Evolutionary conservation across 78 protist species (phyloP).

Genomic region (Tieghemostelium lacteum): DNA sequence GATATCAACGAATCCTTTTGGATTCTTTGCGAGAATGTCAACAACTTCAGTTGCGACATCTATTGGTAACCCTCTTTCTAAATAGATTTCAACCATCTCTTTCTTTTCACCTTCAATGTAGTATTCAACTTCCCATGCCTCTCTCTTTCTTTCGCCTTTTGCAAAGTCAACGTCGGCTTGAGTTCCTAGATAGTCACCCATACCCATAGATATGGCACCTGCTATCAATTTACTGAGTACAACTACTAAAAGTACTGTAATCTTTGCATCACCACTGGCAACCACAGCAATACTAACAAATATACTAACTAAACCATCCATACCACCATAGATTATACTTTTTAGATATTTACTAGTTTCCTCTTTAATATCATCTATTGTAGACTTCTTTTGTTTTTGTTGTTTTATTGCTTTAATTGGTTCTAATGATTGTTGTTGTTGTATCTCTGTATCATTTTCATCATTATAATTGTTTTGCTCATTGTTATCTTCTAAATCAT

Average conservation of each 20-base stretch:
- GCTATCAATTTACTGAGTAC: constrained; percentile 74
- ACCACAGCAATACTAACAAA: constrained; percentile 78
- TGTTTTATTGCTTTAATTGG: too few relatives aligned
- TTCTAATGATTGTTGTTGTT: too few relatives aligned
- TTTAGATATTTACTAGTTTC: constrained; percentile 71
- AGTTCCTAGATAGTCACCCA: constrained; percentile 83
- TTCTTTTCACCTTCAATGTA: constrained; percentile 77
- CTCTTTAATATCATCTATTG: background rate
- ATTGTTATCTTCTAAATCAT: too few relatives aligned
- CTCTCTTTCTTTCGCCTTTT: constrained; percentile 59
- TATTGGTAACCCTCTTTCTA: constrained; percentile 43
- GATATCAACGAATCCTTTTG: constrained; percentile 74
- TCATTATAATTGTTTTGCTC: too few relatives aligned
- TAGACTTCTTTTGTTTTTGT: too few relatives aligned
- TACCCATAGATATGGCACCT: constrained; percentile 86
- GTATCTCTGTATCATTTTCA: too few relatives aligned
- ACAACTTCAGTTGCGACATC: constrained; percentile 63
- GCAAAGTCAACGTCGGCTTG: constrained; percentile 79
- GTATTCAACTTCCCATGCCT: constrained; percentile 80
- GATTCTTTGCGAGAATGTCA: constrained; percentile 55
- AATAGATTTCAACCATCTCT: constrained; percentile 79
- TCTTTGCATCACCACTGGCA: constrained; percentile 35
- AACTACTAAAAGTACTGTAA: constrained; percentile 42
- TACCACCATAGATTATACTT: constrained; percentile 82
- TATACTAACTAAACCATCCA: constrained; percentile 80